A percentile compares a stretch with the other conserved stretches of the same genome.
Evolutionary conservation across 192 early-diverging fungal genomes (phyloP).

Genomic region (Coemansia sp.): DNA sequence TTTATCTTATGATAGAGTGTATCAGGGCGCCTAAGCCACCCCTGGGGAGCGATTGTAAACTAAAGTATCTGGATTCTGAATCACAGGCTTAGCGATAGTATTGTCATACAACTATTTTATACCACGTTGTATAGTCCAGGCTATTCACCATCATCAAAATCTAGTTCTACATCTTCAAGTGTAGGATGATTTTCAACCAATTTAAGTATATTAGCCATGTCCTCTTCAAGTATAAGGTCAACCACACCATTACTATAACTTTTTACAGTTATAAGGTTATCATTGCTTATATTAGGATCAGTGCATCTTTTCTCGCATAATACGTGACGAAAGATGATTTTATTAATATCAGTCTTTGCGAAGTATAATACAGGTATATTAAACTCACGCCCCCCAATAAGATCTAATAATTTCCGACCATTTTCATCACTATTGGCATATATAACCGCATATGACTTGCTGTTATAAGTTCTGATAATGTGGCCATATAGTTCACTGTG

Average conservation of each 20-base stretch:
- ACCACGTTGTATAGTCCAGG: too few relatives aligned
- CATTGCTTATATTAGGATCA: neutral
- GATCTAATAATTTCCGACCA: neutral
- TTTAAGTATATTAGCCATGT: neutral
- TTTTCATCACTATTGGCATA: neutral
- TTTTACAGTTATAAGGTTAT: neutral
- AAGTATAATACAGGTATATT: neutral
- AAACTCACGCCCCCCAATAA: neutral
- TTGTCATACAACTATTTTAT: too few relatives aligned
- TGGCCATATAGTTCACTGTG: neutral
- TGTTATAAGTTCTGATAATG: neutral
- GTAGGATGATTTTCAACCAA: neutral
- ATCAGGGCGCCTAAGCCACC: too few relatives aligned
- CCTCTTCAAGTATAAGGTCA: neutral
- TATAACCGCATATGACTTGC: neutral
- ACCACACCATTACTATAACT: neutral
- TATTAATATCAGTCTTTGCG: neutral
- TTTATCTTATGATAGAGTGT: too few relatives aligned
- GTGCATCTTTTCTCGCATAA: neutral
- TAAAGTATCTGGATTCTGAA: too few relatives aligned
- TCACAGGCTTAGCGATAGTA: too few relatives aligned
- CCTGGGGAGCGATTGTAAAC: too few relatives aligned
- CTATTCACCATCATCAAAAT: too few relatives aligned
- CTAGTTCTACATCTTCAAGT: too few relatives aligned
- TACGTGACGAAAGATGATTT: neutral